Evolutionary conservation across 2,329 filamentous ascomycete species (phyloP).

Genomic region (Rhynchosporium graminicola): DNA sequence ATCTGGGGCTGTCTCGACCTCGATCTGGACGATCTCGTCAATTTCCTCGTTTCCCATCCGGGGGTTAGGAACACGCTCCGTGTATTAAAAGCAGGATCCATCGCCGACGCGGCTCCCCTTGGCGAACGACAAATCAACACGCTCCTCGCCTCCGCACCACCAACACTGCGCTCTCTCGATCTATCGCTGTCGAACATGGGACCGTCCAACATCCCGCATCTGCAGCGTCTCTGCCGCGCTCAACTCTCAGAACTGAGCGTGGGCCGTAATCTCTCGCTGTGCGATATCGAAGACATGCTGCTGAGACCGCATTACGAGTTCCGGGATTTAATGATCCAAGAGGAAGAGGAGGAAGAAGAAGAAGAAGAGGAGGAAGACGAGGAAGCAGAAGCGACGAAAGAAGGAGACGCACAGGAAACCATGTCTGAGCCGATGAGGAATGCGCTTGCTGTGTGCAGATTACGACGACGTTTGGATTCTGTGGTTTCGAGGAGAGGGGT

Average conservation of each 20-base stretch:
- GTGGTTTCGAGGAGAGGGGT: neutral
- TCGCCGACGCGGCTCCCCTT: slow-evolving; percentile 12
- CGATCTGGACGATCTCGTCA: neutral
- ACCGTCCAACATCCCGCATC: slow-evolving; percentile 11
- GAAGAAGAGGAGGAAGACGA: neutral
- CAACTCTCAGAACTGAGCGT: slow-evolving; percentile 25
- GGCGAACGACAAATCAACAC: slow-evolving; percentile 16
- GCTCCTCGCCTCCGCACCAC: neutral
- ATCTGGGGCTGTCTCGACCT: slow-evolving; percentile 11
- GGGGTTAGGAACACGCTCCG: slow-evolving; percentile 12
- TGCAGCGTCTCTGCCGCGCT: slow-evolving; percentile 18
- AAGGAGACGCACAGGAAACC: slow-evolving; percentile 11
- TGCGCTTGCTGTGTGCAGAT: slow-evolving; percentile 29
- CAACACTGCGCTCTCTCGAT: slow-evolving; percentile 20
- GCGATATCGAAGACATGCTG: slow-evolving; percentile 27
- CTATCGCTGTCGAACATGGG: slow-evolving; percentile 22
- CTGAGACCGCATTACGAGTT: slow-evolving; percentile 11
- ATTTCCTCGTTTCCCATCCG: slow-evolving; percentile 16
- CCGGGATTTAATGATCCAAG: neutral
- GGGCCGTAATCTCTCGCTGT: slow-evolving; percentile 21
- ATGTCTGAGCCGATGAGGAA: slow-evolving; percentile 24
- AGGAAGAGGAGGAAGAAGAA: neutral
- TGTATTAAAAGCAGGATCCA: slow-evolving; percentile 11
- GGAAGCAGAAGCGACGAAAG: neutral
- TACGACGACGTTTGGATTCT: slow-evolving; percentile 22